Base-by-base conservation (phyloP, 352 stramenopile genomes). In the Phytophthora lateralis region DNA sequence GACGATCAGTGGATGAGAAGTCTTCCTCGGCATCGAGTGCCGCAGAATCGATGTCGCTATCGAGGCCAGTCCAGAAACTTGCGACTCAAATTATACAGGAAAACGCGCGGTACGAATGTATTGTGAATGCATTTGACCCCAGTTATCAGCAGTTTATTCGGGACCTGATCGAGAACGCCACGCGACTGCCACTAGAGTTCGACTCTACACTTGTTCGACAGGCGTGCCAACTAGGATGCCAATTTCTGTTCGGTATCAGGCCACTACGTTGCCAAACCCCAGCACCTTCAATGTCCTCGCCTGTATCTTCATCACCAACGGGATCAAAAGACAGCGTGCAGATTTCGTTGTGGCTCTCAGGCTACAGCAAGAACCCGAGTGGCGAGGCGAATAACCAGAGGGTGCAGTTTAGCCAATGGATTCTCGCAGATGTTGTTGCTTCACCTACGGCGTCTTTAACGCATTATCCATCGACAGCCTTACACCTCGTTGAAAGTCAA, bases 191-290 rank as follows among this genome's bases (percentile, higher is more conserved):
- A 26, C 18, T 11, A 1, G 21, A 51, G 4, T 57, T 27, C 26
- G 46, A 38, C 21, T 24, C 55, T 32, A 17, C 29, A 41, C 14
- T 51, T 20, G 14, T 39, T 58, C 55, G 63, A 47, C 29, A 61
- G 26, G 49, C 50, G 0, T 72, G 41, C 27, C 56, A 71, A 51
- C 37, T 73, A 5, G 69, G 26, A 11, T 82, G 69, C 20, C 60
- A 81, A 18, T 85, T 69, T 26, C 30, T 81, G 37, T 78, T 82
- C 18, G 76, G 76, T 3, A 68, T 85, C 37, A 39, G 41, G 1
- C 63, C 71, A 4, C 44, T 85, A 30, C 54, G 58, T 10, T 58
- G 39, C 45, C 35, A 26, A 44, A 38, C 12, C 15, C n/a, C 47
- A 14, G 4, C 18, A 1, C 35, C 41, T 17, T 29, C 37, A 24